Evolutionary conservation across 2,329 filamentous ascomycete genomes (phyloP), one percentile per base, ranked within the genome.

Genomic region (Periconia digitata): DNA sequence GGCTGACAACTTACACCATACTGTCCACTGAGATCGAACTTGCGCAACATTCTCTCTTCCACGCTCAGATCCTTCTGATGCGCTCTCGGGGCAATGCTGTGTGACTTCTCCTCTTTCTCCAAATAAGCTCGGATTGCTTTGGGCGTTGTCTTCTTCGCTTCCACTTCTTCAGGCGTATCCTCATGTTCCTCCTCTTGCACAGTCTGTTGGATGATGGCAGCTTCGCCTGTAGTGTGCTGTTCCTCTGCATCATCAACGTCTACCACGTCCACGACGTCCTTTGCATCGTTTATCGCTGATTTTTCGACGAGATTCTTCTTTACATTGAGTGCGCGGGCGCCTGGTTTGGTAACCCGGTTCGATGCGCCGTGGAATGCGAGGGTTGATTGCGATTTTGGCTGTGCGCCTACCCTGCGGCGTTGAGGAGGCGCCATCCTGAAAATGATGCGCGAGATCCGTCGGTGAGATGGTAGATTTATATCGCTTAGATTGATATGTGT

Each of bases 11-110:
- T 76, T 83, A 95, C 91, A 47, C 94, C 94, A 70, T 89, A 99
- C 63, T 96, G 89, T 51, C 83, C 89, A 64, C 86, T 94, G 57
- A 95, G 87, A 69, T 99, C 94, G 73, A 94, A 99, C 69, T 96
- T 89, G 54, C 92, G 79, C 62, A 97, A 72, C 21, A 97, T 84
- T 77, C 92, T 96, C 78, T 97, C 92, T 47, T 87, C 79, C 39
- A 88, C 58, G 10, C 78, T 80, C 58, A 97, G 67, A 2, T 79
- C 85, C 60, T 86, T 72, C 72, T 95, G 90, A 64, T 97, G 94
- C 29, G 95, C 85, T 60, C 87, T 76, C 36, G 82, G 81, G 16
- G 89, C 83, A 50, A 79, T 79, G 58, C 90, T 79, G 61, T 84
- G 79, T 35, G 76, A 75, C 10, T 15, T 32, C 75, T 96, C 90